Base-by-base conservation (phyloP, 352 stramenopile genomes). In the Phytophthora citrophthora region DNA sequence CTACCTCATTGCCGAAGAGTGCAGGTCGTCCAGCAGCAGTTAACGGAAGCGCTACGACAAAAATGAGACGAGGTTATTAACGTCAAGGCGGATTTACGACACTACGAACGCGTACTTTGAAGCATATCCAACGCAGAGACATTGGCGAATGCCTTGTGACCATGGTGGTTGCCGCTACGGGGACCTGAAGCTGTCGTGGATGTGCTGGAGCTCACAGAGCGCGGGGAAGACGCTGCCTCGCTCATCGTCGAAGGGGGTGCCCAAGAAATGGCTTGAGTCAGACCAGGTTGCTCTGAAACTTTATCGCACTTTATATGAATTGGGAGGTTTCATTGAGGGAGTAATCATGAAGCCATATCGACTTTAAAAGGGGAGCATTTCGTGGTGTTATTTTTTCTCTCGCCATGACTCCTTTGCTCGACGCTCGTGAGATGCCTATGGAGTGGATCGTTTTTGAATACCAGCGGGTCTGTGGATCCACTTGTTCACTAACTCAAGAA, bases 1-100 rank as follows among this genome's bases (percentile, higher is more conserved):
- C 88, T n/a, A 94, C 88, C 39, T 95, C 88, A 23, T 77, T 90
- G 10, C 73, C 78, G 49, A 91, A 92, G 31, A 95, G 83, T 51
- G 76, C 75, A 3, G 88, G 88, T 3, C 88, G 82, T 0, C 88
- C 88, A 1, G 86, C 83, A 4, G 80, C 70, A 23, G 83, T 94
- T 23, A 95, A 67, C 16, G 81, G 72, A 52, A 95, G 72, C 26
- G 77, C 88, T 95, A 54, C 24, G 38, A 45, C 11, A 43, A 54
- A 47, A 15, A 29, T 36, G 31, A 54, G 38, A 54, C 16, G 51
- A 59, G 52, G 52, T 64, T 49, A 54, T 1, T 43, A 27, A 29
- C 8, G 12, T 24, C 32, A 49, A 5, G 29, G n/a, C 7, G 11
- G 12, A 18, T 26, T 38, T 54, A 27, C 12, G 13, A 31, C 36